phyloP scores from a whole-genome alignment of 2,329 filamentous ascomycete species.

The Fusarium equiseti region DNA sequence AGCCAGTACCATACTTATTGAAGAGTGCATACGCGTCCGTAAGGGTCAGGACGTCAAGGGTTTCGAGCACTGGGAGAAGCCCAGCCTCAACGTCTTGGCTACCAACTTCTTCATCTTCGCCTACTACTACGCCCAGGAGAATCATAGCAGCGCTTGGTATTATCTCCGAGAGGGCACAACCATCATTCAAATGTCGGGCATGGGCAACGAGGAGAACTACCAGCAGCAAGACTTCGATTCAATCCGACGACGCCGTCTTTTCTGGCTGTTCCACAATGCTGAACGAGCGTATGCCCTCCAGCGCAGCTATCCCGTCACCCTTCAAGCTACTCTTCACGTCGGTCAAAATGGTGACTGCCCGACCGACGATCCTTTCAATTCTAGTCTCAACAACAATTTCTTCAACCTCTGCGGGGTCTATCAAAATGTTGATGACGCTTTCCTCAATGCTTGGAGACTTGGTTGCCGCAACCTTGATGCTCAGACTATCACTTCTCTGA shows the following conservation, averaged over 20 bases:
- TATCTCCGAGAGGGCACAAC: constrained; percentile 82
- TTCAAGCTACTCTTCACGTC: constrained; percentile 75
- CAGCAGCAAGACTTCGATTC: constrained; percentile 67
- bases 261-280: constrained; percentile 78
- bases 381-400: constrained; percentile 67
- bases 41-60: constrained; percentile 56
- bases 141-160: constrained; percentile 83
- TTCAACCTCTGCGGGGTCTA: constrained; percentile 73
- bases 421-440: constrained; percentile 73
- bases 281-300: constrained; percentile 81
- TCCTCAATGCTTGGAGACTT: constrained; percentile 76
- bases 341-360: constrained; percentile 73
- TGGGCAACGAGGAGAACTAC: constrained; percentile 74
- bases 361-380: constrained; percentile 62
- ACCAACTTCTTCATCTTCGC: constrained; percentile 86
- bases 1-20: constrained; percentile 74
- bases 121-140: constrained; percentile 76
- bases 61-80: constrained; percentile 69
- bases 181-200: constrained; percentile 70
- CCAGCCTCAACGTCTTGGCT: constrained; percentile 69
- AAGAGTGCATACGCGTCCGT: constrained; percentile 74
- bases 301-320: constrained; percentile 75
- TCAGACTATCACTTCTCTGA: constrained; percentile 59
- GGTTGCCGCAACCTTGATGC: constrained; percentile 68
- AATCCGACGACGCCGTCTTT: constrained; percentile 73